These are phyloP conservation scores for Coemansia brasiliensis DNA, from an alignment of 192 early-diverging fungal genomes.

Conservation along the genomic window DNA sequence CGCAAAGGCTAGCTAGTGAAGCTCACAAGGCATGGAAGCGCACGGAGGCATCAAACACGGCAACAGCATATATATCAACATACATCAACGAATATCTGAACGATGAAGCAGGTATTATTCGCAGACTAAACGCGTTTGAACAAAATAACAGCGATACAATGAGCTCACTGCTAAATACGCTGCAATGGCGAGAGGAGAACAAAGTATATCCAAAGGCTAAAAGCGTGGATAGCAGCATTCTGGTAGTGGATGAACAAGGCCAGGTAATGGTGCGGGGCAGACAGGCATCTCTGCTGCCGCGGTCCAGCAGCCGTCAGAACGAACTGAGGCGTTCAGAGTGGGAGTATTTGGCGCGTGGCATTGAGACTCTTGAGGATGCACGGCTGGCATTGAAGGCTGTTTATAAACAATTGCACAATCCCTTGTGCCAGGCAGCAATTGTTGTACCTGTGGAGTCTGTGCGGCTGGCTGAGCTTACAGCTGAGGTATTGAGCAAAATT, in stretches of 20 bases:
- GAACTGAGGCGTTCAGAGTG: constrained; percentile 4
- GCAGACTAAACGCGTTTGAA: constrained; percentile 20
- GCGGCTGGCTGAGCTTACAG: constrained; percentile 23
- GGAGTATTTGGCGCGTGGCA: constrained; percentile 20
- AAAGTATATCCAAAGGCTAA: constrained; percentile 39
- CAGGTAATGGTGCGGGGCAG: constrained; percentile 28
- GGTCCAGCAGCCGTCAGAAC: neutral
- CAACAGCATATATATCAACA: constrained; percentile 33
- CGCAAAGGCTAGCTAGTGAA: constrained; percentile 5
- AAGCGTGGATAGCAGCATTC: neutral
- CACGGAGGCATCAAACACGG: neutral
- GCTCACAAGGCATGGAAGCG: constrained; percentile 9
- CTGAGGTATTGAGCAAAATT: neutral
- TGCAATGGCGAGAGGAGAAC: constrained; percentile 36
- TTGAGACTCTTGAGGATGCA: constrained; percentile 41
- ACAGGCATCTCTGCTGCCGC: constrained; percentile 18
- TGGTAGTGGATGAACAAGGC: constrained; percentile 23
- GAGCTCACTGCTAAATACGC: constrained; percentile 13
- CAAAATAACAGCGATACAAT: constrained; percentile 9
- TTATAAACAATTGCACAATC: neutral
- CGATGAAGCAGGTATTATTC: constrained; percentile 23
- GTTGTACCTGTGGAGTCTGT: constrained; percentile 43
- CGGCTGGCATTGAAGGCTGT: constrained; percentile 36
- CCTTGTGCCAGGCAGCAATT: constrained; percentile 15
- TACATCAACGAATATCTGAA: constrained; percentile 38